Conservation (phyloP, 768 basidiomycete genomes). For the Tylopilus rubrobrunneus region DNA sequence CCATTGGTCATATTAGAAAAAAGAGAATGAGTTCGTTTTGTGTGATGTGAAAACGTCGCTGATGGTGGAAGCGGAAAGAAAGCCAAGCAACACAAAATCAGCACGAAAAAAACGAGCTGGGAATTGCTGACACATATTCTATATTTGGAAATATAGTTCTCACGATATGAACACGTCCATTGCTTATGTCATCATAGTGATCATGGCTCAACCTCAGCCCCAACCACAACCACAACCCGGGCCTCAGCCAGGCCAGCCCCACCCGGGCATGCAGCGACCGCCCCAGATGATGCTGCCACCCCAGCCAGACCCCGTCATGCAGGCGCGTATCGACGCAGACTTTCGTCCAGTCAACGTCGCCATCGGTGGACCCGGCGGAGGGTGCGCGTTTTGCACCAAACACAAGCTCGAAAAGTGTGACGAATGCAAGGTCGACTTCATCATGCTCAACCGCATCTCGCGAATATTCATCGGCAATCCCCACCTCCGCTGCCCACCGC, state of each 20-base stretch:
- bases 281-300: constrained; percentile 44
- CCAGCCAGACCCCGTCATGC: constrained; percentile 65
- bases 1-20: constrained; percentile 83
- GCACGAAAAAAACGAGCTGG: constrained; percentile 24
- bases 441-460: constrained; percentile 70
- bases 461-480: constrained; percentile 67
- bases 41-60: constrained; percentile 24
- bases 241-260: constrained; percentile 31
- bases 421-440: constrained; percentile 71
- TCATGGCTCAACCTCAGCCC: constrained; percentile 63
- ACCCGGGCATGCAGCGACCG: constrained; percentile 27
- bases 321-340: constrained; percentile 73
- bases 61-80: constrained; percentile 26
- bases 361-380: constrained; percentile 49
- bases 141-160: background rate
- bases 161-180: constrained; percentile 6
- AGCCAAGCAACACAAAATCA: constrained; percentile 11
- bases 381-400: constrained; percentile 54
- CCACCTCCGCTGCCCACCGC: constrained; percentile 73
- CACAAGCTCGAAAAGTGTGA: constrained; percentile 76
- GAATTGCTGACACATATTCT: constrained; percentile 25
- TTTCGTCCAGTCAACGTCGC: constrained; percentile 56
- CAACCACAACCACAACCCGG: constrained; percentile 55
- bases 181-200: constrained; percentile 1
- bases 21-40: constrained; percentile 26